Conservation (phyloP, 2,329 filamentous ascomycete genomes). For the Colletotrichum horii region DNA sequence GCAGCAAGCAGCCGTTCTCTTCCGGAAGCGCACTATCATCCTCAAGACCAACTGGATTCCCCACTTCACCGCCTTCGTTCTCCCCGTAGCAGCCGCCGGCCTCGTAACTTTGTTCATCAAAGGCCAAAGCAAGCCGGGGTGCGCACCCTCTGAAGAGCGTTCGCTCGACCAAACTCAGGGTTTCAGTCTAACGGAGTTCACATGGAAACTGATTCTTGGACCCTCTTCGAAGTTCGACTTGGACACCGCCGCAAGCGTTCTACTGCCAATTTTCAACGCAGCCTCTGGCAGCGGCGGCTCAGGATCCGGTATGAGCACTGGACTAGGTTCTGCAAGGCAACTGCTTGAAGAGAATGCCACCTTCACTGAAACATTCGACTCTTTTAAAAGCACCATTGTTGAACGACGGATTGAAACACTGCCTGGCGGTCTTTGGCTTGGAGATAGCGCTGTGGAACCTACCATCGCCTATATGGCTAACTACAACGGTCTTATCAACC, state of each 20-base stretch:
- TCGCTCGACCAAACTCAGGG: slow-evolving; percentile 44
- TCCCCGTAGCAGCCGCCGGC: slow-evolving; percentile 81
- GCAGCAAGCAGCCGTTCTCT: slow-evolving; percentile 75
- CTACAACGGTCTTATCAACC: slow-evolving; percentile 56
- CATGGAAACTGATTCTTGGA: slow-evolving; percentile 45
- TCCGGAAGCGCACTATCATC: slow-evolving; percentile 78
- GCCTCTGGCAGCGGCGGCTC: slow-evolving; percentile 23
- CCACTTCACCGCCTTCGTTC: slow-evolving; percentile 74
- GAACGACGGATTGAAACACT: slow-evolving; percentile 70
- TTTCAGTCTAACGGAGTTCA: slow-evolving; percentile 39
- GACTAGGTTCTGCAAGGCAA: slow-evolving; percentile 14
- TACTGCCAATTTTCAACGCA: slow-evolving; percentile 44
- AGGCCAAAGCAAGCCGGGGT: slow-evolving; percentile 55
- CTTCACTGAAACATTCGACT: slow-evolving; percentile 64
- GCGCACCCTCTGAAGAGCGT: slow-evolving; percentile 53
- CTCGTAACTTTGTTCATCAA: slow-evolving; percentile 79
- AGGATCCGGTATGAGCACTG: slow-evolving; percentile 22
- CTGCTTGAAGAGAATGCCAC: slow-evolving; percentile 9
- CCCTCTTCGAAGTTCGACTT: slow-evolving; percentile 33
- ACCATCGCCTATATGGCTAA: slow-evolving; percentile 77
- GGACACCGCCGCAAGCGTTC: slow-evolving; percentile 14
- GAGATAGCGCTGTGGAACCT: slow-evolving; percentile 61
- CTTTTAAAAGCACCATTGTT: slow-evolving; percentile 72
- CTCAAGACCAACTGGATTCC: slow-evolving; percentile 80
- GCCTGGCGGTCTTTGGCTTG: slow-evolving; percentile 82